These are phyloP conservation scores for Lipomyces orientalis DNA, from an alignment of 805 yeast species.

Conservation along the genomic window DNA sequence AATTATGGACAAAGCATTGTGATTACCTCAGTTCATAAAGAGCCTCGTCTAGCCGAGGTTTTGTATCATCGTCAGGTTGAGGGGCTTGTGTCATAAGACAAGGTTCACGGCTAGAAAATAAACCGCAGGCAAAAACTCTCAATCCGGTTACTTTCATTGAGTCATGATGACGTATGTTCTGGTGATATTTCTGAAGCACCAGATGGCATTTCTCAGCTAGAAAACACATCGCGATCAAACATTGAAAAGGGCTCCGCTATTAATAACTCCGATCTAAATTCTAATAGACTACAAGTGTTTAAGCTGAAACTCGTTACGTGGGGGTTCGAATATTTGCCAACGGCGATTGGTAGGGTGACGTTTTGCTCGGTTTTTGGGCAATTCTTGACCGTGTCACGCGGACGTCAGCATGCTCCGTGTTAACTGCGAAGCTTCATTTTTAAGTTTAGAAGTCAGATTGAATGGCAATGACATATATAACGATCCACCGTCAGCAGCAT, in stretches of 20 bases:
- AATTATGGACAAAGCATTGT: no score
- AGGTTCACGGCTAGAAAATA: no score
- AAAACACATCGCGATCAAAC: no score
- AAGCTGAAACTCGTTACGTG: background rate
- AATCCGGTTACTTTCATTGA: no score
- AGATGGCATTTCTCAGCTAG: no score
- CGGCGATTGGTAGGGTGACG: background rate
- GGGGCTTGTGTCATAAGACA: no score
- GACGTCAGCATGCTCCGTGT: background rate
- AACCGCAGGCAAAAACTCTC: no score
- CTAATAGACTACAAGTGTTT: background rate
- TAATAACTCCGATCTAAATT: background rate
- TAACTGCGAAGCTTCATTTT: background rate
- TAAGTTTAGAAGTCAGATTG: background rate
- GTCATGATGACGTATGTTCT: no score
- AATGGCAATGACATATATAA: background rate
- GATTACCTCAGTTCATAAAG: no score
- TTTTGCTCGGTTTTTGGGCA: background rate
- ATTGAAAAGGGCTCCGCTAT: background rate
- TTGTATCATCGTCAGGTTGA: no score
- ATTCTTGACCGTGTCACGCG: background rate
- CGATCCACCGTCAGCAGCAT: background rate
- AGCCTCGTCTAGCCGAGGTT: no score
- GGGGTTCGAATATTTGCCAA: background rate
- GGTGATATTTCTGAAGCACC: no score